Base-by-base conservation (phyloP, 2,329 filamentous ascomycete species). In the Apiospora kogelbergensis region DNA sequence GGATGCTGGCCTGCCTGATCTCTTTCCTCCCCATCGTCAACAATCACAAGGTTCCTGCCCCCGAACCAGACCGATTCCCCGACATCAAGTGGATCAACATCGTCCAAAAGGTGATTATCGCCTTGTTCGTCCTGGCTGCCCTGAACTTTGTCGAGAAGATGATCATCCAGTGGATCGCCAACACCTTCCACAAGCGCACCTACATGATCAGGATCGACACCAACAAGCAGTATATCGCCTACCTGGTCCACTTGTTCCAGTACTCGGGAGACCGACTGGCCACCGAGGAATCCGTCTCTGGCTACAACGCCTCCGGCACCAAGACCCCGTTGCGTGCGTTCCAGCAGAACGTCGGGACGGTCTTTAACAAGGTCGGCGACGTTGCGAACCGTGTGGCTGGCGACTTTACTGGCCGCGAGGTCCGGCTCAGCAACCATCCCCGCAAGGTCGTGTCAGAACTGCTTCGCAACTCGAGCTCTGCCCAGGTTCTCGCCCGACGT, bases 121-220 rank as follows among this genome's bases (percentile, higher is more conserved):
- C 93, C 2, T 77, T 97, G n/a, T 95, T 98, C 74, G 91, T 97
- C 17, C 88, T 93, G 71, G 88, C 90, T 0, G 84, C 90, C 2
- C 84, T 98, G 71, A 98, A 98, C 80, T 91, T 96, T 70, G 85
- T 91, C 67, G 95, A 98, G 80, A 98, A 98, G 84, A 92, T 98
- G 70, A 88, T 97, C 73, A 97, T 98, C 68, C 95, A 98, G 77
- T 91, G 97, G 81, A 97, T 98, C 73, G 95, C 95, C 41, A 95
- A 95, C 69, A 94, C 92, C 71, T 98, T 98, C 80, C 95, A 98
- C 78, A 85, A 93, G 69, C 89, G 95, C 60, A 98, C 95, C 0
- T 98, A 98, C 76, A 90, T 93, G 30, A 93, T 95, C 74, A 87
- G 95, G 20, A 98, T 98, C 74, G 93, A 96, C 71, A 86, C 95